phyloP scores from a whole-genome alignment of 306 rosid genomes.

The Cucurbita pepo region DNA sequence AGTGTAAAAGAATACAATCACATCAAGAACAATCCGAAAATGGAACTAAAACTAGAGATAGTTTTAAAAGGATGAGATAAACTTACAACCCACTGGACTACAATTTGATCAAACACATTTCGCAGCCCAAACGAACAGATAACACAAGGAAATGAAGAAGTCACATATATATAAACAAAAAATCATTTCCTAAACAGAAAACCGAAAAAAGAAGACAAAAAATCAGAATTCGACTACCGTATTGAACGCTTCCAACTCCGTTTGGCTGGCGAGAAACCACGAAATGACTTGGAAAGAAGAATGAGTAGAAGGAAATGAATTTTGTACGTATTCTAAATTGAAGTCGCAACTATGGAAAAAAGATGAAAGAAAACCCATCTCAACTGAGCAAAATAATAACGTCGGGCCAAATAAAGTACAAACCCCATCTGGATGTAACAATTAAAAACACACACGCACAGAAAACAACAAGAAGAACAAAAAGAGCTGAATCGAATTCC shows the following conservation, averaged over 20 bases:
- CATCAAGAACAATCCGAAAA: neutral
- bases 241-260: neutral
- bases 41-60: neutral
- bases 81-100: neutral
- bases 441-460: neutral
- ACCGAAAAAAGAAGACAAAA: neutral
- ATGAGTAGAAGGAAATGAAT: neutral
- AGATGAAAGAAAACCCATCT: neutral
- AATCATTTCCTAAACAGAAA: neutral
- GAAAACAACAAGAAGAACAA: neutral
- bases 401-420: neutral
- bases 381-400: neutral
- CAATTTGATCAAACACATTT: neutral
- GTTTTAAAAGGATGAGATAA: neutral
- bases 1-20: neutral
- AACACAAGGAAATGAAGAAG: neutral
- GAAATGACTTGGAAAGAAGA: neutral
- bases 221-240: neutral
- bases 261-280: neutral
- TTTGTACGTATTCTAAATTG: neutral
- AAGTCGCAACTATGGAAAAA: neutral
- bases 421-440: neutral
- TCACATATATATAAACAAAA: neutral
- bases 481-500: neutral
- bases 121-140: neutral